Evolutionary conservation across 495 filamentous ascomycete genomes (phyloP).

Genomic region (Tetracladium marchalianum): DNA sequence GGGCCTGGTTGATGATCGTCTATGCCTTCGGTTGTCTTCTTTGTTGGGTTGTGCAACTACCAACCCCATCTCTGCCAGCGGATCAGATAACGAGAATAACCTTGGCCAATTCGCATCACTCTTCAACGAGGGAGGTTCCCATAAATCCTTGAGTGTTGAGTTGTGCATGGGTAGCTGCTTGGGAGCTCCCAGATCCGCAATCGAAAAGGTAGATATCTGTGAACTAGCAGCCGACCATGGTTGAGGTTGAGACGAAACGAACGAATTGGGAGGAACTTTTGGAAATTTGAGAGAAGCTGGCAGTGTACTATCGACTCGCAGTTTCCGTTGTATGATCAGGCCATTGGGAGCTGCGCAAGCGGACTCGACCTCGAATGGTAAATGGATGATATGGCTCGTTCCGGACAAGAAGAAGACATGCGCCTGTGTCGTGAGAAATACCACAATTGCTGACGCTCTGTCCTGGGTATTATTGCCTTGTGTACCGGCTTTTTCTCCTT

Average conservation of each 20-base stretch:
- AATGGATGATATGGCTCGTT: slow-evolving; percentile 78
- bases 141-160: slow-evolving; percentile 36
- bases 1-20: slow-evolving; percentile 18
- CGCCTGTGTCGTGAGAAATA: slow-evolving; percentile 86
- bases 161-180: slow-evolving; percentile 35
- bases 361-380: slow-evolving; percentile 88
- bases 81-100: slow-evolving; percentile 78
- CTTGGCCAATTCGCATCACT: slow-evolving; percentile 57
- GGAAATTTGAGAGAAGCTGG: slow-evolving; percentile 39
- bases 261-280: slow-evolving; percentile 67
- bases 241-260: slow-evolving; percentile 55
- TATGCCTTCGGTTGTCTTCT: slow-evolving; percentile 19
- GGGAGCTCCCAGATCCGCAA: slow-evolving; percentile 38
- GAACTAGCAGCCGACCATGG: slow-evolving; percentile 29
- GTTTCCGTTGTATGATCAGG: slow-evolving; percentile 73
- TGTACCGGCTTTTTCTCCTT: slow-evolving; percentile 5
- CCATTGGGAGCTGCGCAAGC: slow-evolving; percentile 76
- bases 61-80: slow-evolving; percentile 74
- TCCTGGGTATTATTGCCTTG: slow-evolving; percentile 13
- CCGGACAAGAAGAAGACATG: slow-evolving; percentile 89
- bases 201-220: slow-evolving; percentile 40
- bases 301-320: slow-evolving; percentile 26
- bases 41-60: slow-evolving; percentile 45
- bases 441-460: slow-evolving; percentile 62
- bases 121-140: slow-evolving; percentile 34